Evolutionary conservation across 2,329 filamentous ascomycete species (phyloP).

Genomic region (Achaetomium macrosporum): DNA sequence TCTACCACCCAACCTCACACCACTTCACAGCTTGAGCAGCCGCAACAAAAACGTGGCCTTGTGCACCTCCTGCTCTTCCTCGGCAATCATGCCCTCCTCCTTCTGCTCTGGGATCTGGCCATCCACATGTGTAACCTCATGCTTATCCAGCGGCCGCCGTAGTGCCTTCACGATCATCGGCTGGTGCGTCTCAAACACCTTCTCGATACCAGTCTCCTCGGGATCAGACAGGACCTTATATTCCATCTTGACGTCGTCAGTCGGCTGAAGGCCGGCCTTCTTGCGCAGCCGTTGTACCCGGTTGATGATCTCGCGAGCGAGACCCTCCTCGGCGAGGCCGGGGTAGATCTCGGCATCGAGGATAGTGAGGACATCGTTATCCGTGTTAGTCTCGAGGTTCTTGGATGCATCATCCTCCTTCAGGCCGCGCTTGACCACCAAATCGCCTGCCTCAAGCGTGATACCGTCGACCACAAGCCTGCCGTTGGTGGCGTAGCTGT

Average conservation of each 20-base stretch:
- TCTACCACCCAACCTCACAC: background rate
- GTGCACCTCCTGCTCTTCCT: conserved; percentile 83
- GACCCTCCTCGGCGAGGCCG: conserved; percentile 79
- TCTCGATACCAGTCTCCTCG: conserved; percentile 65
- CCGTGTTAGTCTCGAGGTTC: conserved; percentile 78
- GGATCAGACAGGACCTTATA: conserved; percentile 77
- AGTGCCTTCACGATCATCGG: conserved; percentile 69
- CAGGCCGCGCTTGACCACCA: conserved; percentile 74
- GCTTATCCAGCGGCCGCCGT: conserved; percentile 69
- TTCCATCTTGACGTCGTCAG: conserved; percentile 94
- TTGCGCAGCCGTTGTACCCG: conserved; percentile 89
- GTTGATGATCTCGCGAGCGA: conserved; percentile 89
- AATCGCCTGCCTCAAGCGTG: conserved; percentile 71
- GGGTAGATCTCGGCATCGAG: conserved; percentile 71
- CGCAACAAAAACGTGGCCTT: conserved; percentile 64
- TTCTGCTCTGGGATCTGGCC: conserved; percentile 46
- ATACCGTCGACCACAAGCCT: conserved; percentile 83
- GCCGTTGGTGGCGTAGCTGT: conserved; percentile 66
- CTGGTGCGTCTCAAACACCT: conserved; percentile 63
- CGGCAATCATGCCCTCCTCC: conserved; percentile 59
- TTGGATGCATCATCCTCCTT: conserved; percentile 65
- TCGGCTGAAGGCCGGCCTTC: conserved; percentile 83
- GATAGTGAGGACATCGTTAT: conserved; percentile 85
- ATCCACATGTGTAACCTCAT: conserved; percentile 53
- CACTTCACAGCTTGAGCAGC: conserved; percentile 61